Conservation (phyloP, 2,329 filamentous ascomycete genomes). For the Trichoderma citrinoviride region DNA sequence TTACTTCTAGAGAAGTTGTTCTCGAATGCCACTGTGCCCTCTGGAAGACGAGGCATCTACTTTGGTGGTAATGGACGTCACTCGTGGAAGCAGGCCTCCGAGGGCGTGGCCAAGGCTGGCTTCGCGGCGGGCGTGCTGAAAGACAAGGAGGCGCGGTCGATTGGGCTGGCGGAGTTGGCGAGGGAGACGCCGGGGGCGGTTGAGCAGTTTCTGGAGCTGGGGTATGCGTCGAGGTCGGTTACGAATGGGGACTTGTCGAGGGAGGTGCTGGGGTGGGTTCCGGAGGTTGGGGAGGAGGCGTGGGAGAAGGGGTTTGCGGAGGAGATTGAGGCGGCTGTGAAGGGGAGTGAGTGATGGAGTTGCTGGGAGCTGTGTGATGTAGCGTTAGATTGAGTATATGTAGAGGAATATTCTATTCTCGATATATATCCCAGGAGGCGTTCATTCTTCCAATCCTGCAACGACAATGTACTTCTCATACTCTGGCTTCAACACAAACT, state of each 20-base stretch:
- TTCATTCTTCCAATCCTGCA: slow-evolving; percentile 1
- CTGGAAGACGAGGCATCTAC: slow-evolving; percentile 40
- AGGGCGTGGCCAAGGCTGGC: slow-evolving; percentile 36
- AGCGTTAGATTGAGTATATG: background rate
- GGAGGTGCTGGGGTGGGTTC: slow-evolving; percentile 34
- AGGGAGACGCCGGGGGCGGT: slow-evolving; percentile 12
- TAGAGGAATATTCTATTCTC: too few relatives aligned
- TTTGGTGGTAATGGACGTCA: slow-evolving; percentile 43
- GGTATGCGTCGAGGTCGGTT: slow-evolving; percentile 30
- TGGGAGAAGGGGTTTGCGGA: slow-evolving; percentile 28
- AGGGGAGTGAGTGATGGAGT: background rate
- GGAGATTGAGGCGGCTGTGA: slow-evolving; percentile 25
- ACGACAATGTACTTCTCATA: slow-evolving; percentile 6
- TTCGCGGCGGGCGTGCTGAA: slow-evolving; percentile 33
- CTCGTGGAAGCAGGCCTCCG: slow-evolving; percentile 40
- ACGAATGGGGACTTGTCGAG: slow-evolving; percentile 29
- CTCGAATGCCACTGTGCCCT: slow-evolving; percentile 33
- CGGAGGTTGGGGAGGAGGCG: slow-evolving; percentile 31
- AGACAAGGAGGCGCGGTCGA: slow-evolving; percentile 28
- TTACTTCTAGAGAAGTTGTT: slow-evolving; percentile 37
- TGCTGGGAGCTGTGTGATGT: background rate
- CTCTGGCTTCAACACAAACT: slow-evolving; percentile 4
- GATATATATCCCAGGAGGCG: background rate
- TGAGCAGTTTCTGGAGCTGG: slow-evolving; percentile 34
- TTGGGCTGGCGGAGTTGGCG: slow-evolving; percentile 33